Base-by-base conservation (phyloP, 768 basidiomycete genomes). In the Tylopilus sp. region DNA sequence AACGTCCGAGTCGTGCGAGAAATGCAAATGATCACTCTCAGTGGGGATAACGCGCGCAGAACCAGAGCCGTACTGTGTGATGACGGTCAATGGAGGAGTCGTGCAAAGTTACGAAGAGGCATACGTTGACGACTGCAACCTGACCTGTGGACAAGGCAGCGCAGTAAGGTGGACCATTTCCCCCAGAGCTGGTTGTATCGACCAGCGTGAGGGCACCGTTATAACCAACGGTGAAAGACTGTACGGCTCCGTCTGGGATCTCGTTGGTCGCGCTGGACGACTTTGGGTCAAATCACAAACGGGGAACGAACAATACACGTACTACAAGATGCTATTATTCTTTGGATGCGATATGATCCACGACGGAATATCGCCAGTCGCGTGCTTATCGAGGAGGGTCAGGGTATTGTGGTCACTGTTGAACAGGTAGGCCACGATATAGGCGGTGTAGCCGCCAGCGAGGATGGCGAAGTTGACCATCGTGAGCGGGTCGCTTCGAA, bases 391-490 rank as follows among this genome's bases (percentile, higher is more conserved):
- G 36, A 78, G 51, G 22, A 83, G 70, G 3, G 77, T 73, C 46
- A 87, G 66, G 6, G 76, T 68, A 16, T 72, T 73, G 19, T 73
- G 70, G 21, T 78, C 72, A 12, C 80, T 69, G 61, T 81, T 77
- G 71, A 87, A 88, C 31, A 81, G 61, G 66, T 86, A 87, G 0
- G 82, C 78, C 3, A 81, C 82, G 49, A 88, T 74, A 59, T 83
- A 84, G 53, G 79, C 68, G 22, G 72, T 67, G 62, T 81, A 87
- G 16, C 85, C 85, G 30, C 86, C 85, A 28, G 86, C 86, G 31
- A 87, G 75, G 55, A 89, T 84, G 5, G 75, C 84, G 62, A 84
- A 81, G 50, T 80, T 76, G 59, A 87, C 85, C 86, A 87, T 87
- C 40, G 53, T 21, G 31, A 21, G 46, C 2, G n/a, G n/a, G 41